phyloP scores from a whole-genome alignment of 441 rosid genomes.

The Croton setiger region DNA sequence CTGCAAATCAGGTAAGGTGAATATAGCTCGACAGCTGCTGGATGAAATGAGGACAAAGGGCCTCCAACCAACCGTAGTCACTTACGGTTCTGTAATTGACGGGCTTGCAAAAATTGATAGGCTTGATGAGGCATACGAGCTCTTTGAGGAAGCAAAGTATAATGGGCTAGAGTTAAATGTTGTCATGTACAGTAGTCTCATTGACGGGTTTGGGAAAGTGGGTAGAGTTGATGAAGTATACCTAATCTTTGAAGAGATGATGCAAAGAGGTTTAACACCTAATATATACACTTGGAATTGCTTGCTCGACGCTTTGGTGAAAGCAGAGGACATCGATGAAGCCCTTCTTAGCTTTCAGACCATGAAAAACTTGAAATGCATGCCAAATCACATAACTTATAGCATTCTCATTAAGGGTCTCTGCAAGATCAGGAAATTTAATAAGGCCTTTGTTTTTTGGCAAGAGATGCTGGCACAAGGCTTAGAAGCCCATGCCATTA shows the following conservation, averaged over 20 bases:
- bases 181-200: constrained; percentile 78
- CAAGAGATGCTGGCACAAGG: constrained; percentile 94
- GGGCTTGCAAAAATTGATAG: constrained; percentile 89
- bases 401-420: constrained; percentile 87
- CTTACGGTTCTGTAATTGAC: constrained; percentile 86
- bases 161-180: constrained; percentile 65
- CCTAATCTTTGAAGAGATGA: constrained; percentile 85
- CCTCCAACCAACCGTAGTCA: constrained; percentile 73
- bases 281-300: constrained; percentile 88
- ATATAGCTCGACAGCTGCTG: constrained; percentile 82
- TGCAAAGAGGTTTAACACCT: constrained; percentile 88
- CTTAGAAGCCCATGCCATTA: constrained; percentile 59
- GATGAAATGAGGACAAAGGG: constrained; percentile 91
- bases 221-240: constrained; percentile 96
- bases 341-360: constrained; percentile 82
- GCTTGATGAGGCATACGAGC: constrained; percentile 96
- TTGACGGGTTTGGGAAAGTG: constrained; percentile 93
- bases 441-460: constrained; percentile 95
- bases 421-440: constrained; percentile 76
- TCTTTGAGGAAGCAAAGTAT: constrained; percentile 90
- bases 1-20: constrained; percentile 88
- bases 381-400: constrained; percentile 73
- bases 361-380: constrained; percentile 71
- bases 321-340: constrained; percentile 83
- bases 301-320: constrained; percentile 86